phyloP scores from a whole-genome alignment of 352 stramenopile genomes.

The Phytophthora multivora region DNA sequence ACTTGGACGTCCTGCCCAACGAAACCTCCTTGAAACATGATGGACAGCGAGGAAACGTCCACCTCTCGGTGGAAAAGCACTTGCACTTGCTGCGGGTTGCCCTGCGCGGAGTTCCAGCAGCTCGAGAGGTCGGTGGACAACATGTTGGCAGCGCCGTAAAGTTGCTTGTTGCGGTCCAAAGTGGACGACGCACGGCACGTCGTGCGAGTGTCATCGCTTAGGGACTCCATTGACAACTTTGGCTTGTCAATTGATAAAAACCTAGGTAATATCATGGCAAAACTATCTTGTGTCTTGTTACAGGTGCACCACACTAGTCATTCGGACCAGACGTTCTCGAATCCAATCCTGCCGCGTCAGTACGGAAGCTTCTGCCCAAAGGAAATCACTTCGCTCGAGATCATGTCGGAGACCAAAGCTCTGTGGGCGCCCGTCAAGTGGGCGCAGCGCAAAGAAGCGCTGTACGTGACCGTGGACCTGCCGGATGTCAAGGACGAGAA shows the following conservation, averaged over 20 bases:
- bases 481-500: slow-evolving; percentile 94
- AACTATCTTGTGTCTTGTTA: slow-evolving; percentile 1
- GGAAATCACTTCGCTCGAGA: slow-evolving; percentile 13
- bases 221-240: slow-evolving; percentile 14
- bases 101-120: slow-evolving; percentile 79
- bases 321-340: slow-evolving; percentile 38
- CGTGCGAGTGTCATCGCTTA: slow-evolving; percentile 46
- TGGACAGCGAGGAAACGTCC: slow-evolving; percentile 30
- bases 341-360: slow-evolving; percentile 17
- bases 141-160: slow-evolving; percentile 67
- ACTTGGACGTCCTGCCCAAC: slow-evolving; percentile 66
- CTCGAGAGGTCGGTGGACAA: slow-evolving; percentile 48
- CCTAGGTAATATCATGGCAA: not conserved
- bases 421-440: slow-evolving; percentile 94
- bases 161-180: slow-evolving; percentile 65
- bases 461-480: slow-evolving; percentile 97
- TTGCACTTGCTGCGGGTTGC: slow-evolving; percentile 63
- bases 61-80: slow-evolving; percentile 67
- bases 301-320: slow-evolving; percentile 10
- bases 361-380: slow-evolving; percentile 16
- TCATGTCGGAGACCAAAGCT: slow-evolving; percentile 50
- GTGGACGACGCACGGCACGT: slow-evolving; percentile 72
- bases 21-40: slow-evolving; percentile 86
- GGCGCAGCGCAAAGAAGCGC: slow-evolving; percentile 95
- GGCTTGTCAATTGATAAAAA: slow-evolving; percentile 1